Conservation (phyloP, 306 rosid species). For the Inga laurina region DNA sequence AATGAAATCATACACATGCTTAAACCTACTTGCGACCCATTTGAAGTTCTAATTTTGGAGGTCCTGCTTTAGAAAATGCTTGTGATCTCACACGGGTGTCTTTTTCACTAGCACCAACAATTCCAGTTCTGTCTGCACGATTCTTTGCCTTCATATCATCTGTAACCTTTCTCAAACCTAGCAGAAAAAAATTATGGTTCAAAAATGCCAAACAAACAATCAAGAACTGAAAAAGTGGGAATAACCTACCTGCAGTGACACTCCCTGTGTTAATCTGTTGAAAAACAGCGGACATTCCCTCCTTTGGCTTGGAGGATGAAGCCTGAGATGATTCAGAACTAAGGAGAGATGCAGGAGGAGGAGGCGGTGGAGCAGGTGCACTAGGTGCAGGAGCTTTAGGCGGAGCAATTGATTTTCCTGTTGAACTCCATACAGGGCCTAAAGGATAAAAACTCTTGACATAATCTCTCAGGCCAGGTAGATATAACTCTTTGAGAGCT, state of each 20-base stretch:
- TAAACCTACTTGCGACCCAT: constrained; percentile 95
- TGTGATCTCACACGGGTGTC: constrained; percentile 52
- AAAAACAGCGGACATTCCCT: constrained; percentile 96
- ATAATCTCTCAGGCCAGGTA: constrained; percentile 92
- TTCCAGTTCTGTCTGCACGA: constrained; percentile 77
- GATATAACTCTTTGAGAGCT: constrained; percentile 91
- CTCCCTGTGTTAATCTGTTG: constrained; percentile 68
- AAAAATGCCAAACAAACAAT: constrained; percentile 26
- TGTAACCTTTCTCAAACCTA: constrained; percentile 92
- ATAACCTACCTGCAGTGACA: constrained; percentile 69
- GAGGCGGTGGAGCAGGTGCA: constrained; percentile 84
- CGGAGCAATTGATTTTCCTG: constrained; percentile 66
- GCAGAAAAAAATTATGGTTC: constrained; percentile 20
- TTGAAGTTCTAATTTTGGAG: constrained; percentile 96
- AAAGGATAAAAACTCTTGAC: constrained; percentile 80
- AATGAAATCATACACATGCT: background rate
- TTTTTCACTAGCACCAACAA: constrained; percentile 63
- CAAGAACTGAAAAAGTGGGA: constrained; percentile 18
- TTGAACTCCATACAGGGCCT: constrained; percentile 90
- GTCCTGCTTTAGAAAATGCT: constrained; percentile 68
- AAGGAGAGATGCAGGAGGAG: constrained; percentile 85
- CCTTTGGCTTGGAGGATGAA: constrained; percentile 78
- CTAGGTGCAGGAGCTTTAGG: constrained; percentile 61
- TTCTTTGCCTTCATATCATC: constrained; percentile 93
- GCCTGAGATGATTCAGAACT: constrained; percentile 76